phyloP scores from a whole-genome alignment of 768 basidiomycete genomes.

The Boletus rubescentipes region DNA sequence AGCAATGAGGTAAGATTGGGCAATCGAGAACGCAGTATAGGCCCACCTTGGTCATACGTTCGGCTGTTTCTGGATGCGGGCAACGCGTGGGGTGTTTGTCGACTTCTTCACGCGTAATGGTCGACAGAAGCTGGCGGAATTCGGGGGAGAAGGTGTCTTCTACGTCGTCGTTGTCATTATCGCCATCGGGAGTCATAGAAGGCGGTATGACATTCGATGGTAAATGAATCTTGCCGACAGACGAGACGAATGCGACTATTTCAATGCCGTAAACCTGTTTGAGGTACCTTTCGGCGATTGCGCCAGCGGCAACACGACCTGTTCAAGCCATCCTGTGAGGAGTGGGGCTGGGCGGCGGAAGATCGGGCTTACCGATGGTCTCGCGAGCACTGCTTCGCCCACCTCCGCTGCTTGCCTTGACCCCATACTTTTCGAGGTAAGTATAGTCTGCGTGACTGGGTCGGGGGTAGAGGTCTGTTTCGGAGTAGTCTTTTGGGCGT shows the following conservation, averaged over 20 bases:
- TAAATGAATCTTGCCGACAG: constrained; percentile 89
- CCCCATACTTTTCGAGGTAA: constrained; percentile 94
- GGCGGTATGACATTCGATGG: constrained; percentile 51
- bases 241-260: constrained; percentile 95
- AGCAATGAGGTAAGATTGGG: constrained; percentile 17
- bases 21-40: constrained; percentile 33
- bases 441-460: constrained; percentile 98
- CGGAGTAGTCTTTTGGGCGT: constrained; percentile 96
- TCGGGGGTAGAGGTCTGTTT: constrained; percentile 96
- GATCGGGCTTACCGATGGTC: constrained; percentile 71
- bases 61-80: constrained; percentile 85
- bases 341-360: background rate
- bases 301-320: constrained; percentile 97
- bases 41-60: constrained; percentile 82
- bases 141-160: constrained; percentile 81
- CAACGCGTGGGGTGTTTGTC: constrained; percentile 87
- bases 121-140: constrained; percentile 75
- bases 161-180: constrained; percentile 58
- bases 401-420: constrained; percentile 97
- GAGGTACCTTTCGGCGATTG: constrained; percentile 96
- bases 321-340: constrained; percentile 8
- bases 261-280: constrained; percentile 85
- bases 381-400: constrained; percentile 94
- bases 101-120: constrained; percentile 82
- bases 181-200: constrained; percentile 41